A percentile compares a stretch with the other conserved stretches of the same genome.
phyloP scores from a whole-genome alignment of 306 rosid species.

The Chamaecrista fasciculata region DNA sequence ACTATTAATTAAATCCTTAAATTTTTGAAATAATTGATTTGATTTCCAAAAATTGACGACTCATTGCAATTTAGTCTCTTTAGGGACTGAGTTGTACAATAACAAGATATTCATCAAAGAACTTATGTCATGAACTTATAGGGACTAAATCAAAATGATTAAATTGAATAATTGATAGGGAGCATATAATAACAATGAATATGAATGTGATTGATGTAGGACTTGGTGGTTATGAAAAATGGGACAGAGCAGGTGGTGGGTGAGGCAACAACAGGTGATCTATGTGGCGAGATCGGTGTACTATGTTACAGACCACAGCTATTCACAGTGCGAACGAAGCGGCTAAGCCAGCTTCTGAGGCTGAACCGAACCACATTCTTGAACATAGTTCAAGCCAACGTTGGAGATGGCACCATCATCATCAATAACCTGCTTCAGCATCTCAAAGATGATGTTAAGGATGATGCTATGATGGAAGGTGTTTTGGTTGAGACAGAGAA shows the following conservation, averaged over 20 bases:
- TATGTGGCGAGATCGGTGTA: conserved; percentile 71
- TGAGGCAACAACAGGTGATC: conserved; percentile 48
- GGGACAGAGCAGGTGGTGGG: conserved; percentile 60
- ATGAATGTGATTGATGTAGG: too few species aligned
- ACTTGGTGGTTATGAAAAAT: conserved; percentile 55
- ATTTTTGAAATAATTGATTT: too few species aligned
- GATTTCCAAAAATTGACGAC: too few species aligned
- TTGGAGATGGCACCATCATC: conserved; percentile 66
- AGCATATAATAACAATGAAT: too few species aligned
- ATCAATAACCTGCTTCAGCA: conserved; percentile 79
- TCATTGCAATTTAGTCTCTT: too few species aligned
- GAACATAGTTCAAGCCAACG: conserved; percentile 50
- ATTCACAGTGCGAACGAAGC: conserved; percentile 64
- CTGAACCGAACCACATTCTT: conserved; percentile 61
- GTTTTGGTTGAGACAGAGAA: conserved; percentile 81
- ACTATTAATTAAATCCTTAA: too few species aligned
- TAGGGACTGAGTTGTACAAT: too few species aligned
- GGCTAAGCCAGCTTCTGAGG: conserved; percentile 63
- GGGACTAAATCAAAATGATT: too few species aligned
- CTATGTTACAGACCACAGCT: conserved; percentile 72
- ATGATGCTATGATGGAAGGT: conserved; percentile 78
- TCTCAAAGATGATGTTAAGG: conserved; percentile 57
- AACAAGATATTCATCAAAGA: too few species aligned
- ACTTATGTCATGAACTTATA: too few species aligned
- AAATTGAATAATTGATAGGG: too few species aligned